Base-by-base conservation (phyloP, 345 rosid genomes). In the Linum trigynum region DNA sequence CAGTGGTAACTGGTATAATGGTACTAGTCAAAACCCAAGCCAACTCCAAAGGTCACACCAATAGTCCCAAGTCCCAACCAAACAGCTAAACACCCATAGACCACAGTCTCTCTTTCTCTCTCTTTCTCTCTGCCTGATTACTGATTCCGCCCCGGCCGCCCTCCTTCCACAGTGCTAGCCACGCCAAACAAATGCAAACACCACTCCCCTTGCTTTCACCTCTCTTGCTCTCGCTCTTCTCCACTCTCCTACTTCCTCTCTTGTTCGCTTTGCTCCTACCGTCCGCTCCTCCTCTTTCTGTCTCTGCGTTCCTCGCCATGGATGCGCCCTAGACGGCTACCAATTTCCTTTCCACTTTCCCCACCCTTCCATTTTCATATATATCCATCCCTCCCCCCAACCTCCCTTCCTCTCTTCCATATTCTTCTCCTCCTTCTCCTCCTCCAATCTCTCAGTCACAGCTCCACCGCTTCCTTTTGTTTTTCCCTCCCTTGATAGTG, bases 21-120 rank as follows among this genome's bases (percentile, higher is more conserved):
- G 32, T 23, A 23, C 32, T 23, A 23, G 32, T 23, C 32, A 23
- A 23, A 23, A 23, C 32, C 32, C 32, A 23, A 23, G 32, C 32
- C 32, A 23, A 23, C 32, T 23, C 32, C 32, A 23, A 23, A 23
- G 32, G 32, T 23, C 32, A 7, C 51, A 40, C 51, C 64, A 38
- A 38, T 58, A 59, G 59, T 48, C 61, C 17, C 43, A 67, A 67
- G 80, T 79, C 83, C 78, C 75, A 60, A 76, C 78, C 32, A 7
- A 37, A 14, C 70, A 37, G 59, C 57, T 36, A 10, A 36, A 37
- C 67, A 17, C 38, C 68, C 71, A 59, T 23, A 35, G 55, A 43
- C 23, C 9, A 36, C 5, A 16, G 36, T 2, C 65, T 2, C 12
- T 5, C 55, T 8, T 56, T 59, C 5, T 40, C 10, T 2, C 16